Base-by-base conservation (phyloP, 768 basidiomycete species). In the Lyophyllum semitale region DNA sequence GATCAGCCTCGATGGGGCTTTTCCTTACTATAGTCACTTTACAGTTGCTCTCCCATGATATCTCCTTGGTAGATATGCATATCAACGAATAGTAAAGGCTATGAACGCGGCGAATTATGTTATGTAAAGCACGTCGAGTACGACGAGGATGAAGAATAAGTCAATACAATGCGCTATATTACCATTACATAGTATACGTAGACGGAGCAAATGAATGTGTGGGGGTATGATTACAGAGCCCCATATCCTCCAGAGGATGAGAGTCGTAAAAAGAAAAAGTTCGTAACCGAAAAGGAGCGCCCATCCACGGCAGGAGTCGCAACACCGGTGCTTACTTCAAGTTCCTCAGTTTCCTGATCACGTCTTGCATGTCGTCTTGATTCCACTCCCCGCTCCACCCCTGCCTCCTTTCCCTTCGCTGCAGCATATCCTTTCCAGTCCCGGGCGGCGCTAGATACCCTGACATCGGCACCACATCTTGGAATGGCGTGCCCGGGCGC, bases 311-410 rank as follows among this genome's bases (percentile, higher is more conserved):
- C n/a, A 15, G 3, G 6, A 35, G 12, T 9, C 17, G 12, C 5
- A 30, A 9, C 33, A 35, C 12, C 33, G 12, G 12, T 15, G 33
- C 37, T 35, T 55, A 67, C 50, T 65, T 66, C 54, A 68, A 53
- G 32, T 44, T 55, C 33, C 67, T 53, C 51, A 68, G 33, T 52
- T 66, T 63, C 50, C 48, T 38, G 37, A 68, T 67, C 8, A 68
- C 66, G 47, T 68, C 63, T 32, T 63, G 64, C 62, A 64, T 67
- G 30, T 64, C 68, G 3, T 53, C 51, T 7, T 55, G 59, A 46
- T 69, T 67, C 68, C 68, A 67, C 52, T 69, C 66, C 4, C 66
- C 66, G 44, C 63, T 69, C 68, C 68, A 66, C 15, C 65, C 65
- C 37, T 64, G 60, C 29, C 56, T 57, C 51, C 52, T 57, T 48